Evolutionary conservation across 148 eudicot genomes (phyloP).

Genomic region (Rhododendron vialii): DNA sequence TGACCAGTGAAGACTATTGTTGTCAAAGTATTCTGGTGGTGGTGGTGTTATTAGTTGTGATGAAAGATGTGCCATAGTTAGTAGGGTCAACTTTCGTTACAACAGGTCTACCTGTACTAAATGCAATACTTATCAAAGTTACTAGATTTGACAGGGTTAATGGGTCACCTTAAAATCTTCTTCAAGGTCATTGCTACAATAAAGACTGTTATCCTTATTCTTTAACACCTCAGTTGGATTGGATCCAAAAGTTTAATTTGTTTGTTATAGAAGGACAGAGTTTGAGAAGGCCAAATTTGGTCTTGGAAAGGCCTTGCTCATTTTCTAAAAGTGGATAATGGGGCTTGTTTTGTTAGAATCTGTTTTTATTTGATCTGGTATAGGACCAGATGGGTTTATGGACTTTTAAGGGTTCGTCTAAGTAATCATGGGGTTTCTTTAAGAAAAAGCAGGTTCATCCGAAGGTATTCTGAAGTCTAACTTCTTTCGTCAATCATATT

Average conservation of each 20-base stretch:
- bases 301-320: background rate
- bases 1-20: background rate
- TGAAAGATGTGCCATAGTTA: background rate
- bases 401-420: background rate
- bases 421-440: background rate
- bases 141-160: slow-evolving; percentile 1
- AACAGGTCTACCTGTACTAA: background rate
- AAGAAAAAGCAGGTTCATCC: too few relatives aligned
- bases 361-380: background rate
- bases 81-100: background rate
- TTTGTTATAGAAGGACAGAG: background rate
- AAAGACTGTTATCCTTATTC: background rate
- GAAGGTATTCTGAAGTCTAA: background rate
- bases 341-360: background rate
- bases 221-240: background rate
- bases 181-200: background rate
- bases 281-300: background rate
- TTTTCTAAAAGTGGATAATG: background rate
- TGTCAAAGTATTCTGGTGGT: background rate
- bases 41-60: background rate
- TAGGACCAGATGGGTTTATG: background rate
- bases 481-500: background rate
- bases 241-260: background rate
- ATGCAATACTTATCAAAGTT: background rate
- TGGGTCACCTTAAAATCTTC: background rate